Evolutionary conservation across 257 asterid genomes (phyloP).

Genomic region (Lithospermum erythrorhizon): DNA sequence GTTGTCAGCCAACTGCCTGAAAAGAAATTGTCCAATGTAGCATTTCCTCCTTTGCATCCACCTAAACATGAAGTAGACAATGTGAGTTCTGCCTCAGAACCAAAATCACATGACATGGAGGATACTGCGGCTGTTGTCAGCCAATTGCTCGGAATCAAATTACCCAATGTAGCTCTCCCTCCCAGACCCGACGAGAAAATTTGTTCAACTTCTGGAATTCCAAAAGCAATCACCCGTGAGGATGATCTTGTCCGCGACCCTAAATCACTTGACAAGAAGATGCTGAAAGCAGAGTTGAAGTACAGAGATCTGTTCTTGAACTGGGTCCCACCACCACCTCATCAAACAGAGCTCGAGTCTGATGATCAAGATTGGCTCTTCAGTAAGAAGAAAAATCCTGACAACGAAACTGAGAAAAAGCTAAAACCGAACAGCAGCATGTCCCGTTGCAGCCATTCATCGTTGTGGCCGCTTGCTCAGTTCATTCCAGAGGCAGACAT

Average conservation of each 20-base stretch:
- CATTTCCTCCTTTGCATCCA: background rate
- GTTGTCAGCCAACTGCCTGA: too few relatives aligned
- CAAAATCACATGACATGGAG: background rate
- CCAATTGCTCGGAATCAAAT: too few relatives aligned
- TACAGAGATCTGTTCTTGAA: constrained; percentile 33
- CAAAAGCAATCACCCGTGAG: constrained; percentile 1
- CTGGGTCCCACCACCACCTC: constrained; percentile 34
- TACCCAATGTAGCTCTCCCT: too few relatives aligned
- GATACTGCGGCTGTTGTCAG: too few relatives aligned
- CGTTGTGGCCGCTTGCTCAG: constrained; percentile 38
- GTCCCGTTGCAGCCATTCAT: constrained; percentile 19
- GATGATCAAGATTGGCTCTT: constrained; percentile 54
- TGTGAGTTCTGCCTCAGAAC: background rate
- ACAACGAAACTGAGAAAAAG: constrained; percentile 11
- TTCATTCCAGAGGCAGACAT: constrained; percentile 38
- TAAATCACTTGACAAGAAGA: constrained; percentile 4
- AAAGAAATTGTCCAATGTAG: too few relatives aligned
- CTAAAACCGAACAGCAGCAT: constrained; percentile 5
- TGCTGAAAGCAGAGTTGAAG: constrained; percentile 18
- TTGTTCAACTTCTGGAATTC: background rate
- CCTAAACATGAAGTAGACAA: background rate
- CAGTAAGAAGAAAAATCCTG: constrained; percentile 10
- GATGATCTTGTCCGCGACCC: constrained; percentile 15
- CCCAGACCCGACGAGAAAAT: constrained; percentile 7
- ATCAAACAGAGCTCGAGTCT: background rate